Base-by-base conservation (phyloP, 495 filamentous ascomycete species). In the Hypoxylon fuscum region DNA sequence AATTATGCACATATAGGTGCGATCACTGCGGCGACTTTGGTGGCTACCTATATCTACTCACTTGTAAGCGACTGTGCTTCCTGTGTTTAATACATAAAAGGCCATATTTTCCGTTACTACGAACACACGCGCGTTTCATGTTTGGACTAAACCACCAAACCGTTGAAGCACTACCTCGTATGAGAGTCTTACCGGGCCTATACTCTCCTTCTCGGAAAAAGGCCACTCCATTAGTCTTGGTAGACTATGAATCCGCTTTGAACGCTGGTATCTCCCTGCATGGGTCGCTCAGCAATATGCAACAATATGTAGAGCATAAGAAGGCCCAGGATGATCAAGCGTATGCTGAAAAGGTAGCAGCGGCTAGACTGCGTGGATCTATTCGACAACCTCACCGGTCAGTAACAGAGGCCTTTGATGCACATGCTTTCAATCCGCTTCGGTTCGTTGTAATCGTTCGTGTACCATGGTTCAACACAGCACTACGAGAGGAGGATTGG, bases 21-120 rank as follows among this genome's bases (percentile, higher is more conserved):
- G 52, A 50, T 27, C 42, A 42, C 12, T 67, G 64, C 22, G 64
- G 51, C 5, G 50, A 58, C 38, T 67, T 63, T 14, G 64, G 59
- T 25, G 59, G 64, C 15, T 67, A 57, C 40, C 51, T 67, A 17
- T 67, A 67, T 41, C 59, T 67, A 17, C 10, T 64, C 29, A 67
- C 64, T 15, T 67, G 64, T 29, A 55, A 35, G 35, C 58, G 64
- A 10, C 59, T 67, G 29, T 67, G 64, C 48, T 64, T 42, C 43
- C 8, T 58, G 2, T 67, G 64, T 21, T 35, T 67, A 15, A 15
- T 60, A 37, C 18, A 29, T 22, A 22, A 65, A 20, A 31, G 15
- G 20, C 35, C 7, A 15, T 52, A 37, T 41, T 20, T 52, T 4
- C 48, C 48, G 2, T 9, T 52, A 27, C 17, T 15, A 40, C 48